Percentiles rank a stretch among this genome's conserved stretches.
Evolutionary conservation across 495 filamentous ascomycete genomes (phyloP).

Genomic region (Penicillium crystallinum): DNA sequence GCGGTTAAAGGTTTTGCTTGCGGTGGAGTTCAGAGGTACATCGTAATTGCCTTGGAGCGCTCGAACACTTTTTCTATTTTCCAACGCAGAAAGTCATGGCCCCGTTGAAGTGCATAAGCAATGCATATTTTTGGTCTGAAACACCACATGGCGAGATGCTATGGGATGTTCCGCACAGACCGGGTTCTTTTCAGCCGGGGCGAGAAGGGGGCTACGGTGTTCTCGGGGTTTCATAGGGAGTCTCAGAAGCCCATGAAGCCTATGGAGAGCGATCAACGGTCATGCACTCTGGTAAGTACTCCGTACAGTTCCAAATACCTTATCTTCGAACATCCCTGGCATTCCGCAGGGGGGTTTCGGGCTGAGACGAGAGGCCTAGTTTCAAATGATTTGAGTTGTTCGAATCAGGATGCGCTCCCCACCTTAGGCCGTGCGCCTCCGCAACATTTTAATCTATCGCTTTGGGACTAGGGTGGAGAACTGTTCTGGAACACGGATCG

Average conservation of each 20-base stretch:
- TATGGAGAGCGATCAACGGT: too few species aligned
- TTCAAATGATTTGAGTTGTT: not conserved
- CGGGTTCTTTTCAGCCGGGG: not conserved
- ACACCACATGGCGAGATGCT: constrained; percentile 16
- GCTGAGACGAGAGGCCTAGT: not conserved
- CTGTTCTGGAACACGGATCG: constrained; percentile 1
- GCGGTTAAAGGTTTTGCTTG: not conserved
- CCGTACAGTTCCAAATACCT: not conserved
- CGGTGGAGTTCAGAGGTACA: not conserved
- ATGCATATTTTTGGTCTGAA: not conserved
- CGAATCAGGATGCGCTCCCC: not conserved
- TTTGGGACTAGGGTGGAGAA: not conserved
- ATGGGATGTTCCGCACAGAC: not conserved
- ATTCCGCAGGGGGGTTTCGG: not conserved
- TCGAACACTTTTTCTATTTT: not conserved
- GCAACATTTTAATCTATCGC: not conserved
- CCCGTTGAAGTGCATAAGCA: too few species aligned
- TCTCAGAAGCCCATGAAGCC: too few species aligned
- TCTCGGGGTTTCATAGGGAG: too few species aligned
- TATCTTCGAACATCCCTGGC: not conserved
- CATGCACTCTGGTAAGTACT: too few species aligned
- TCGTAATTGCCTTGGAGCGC: too few species aligned
- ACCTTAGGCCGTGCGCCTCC: not conserved
- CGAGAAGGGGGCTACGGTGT: too few species aligned
- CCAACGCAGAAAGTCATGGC: not conserved